Evolutionary conservation across 202 grass and related monocot species (phyloP).

Genomic region (Zizania palustris): DNA sequence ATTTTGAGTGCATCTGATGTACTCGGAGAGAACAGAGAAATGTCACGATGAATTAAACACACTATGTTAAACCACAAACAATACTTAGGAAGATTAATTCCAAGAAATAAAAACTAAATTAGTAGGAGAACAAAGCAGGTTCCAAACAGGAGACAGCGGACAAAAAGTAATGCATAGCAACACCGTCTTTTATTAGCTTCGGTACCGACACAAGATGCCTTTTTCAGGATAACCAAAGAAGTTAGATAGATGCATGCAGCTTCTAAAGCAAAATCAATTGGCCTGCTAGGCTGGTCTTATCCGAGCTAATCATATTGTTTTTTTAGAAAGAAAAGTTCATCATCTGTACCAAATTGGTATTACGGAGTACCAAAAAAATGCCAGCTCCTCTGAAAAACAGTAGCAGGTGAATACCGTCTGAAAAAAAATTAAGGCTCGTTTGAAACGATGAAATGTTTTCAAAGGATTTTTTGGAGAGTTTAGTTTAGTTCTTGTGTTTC

Average conservation of each 20-base stretch:
- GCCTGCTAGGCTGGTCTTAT: background rate
- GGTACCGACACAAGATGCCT: conserved; percentile 37
- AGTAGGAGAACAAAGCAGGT: background rate
- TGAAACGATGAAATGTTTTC: too few relatives aligned
- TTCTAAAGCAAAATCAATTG: conserved; percentile 15
- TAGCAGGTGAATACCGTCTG: too few relatives aligned
- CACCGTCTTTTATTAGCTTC: background rate
- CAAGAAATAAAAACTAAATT: background rate
- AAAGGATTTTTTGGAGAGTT: too few relatives aligned
- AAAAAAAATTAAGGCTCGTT: too few relatives aligned
- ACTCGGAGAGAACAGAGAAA: background rate
- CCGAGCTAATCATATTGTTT: background rate
- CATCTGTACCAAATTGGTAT: background rate
- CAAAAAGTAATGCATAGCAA: conserved; percentile 17
- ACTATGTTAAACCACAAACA: background rate
- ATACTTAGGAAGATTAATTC: background rate
- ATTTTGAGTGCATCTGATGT: background rate
- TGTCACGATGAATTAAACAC: background rate
- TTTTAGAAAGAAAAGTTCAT: background rate
- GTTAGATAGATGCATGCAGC: background rate
- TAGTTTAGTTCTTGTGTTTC: background rate
- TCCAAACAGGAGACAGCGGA: conserved; percentile 9
- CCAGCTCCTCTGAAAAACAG: too few relatives aligned
- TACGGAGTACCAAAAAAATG: background rate
- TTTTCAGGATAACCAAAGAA: conserved; percentile 1